These are phyloP conservation scores for Cunninghamia lanceolata DNA, from an alignment of 75 land plant species.

Conservation along the genomic window DNA sequence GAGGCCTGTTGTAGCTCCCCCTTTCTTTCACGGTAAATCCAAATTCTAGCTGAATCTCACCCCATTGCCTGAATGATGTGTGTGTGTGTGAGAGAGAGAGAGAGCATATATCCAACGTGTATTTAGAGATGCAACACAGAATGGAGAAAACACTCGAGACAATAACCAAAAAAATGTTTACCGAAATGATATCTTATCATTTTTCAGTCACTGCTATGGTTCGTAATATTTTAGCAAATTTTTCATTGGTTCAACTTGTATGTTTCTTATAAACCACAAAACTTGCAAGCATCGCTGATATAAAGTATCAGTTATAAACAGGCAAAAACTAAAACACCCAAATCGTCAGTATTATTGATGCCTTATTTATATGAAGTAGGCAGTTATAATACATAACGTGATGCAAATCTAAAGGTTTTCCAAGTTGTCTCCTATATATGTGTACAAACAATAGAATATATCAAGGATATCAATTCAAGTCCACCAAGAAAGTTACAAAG, in stretches of 20 bases:
- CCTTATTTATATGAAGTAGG: not conserved
- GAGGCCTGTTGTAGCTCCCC: not conserved
- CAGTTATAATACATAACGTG: not conserved
- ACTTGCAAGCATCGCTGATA: not conserved
- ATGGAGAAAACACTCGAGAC: not conserved
- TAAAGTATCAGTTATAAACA: not conserved
- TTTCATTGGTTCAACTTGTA: not conserved
- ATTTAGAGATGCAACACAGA: not conserved
- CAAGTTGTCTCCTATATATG: not conserved
- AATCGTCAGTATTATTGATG: not conserved
- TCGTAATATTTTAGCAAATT: not conserved
- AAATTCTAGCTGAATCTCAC: too few species aligned
- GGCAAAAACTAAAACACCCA: not conserved
- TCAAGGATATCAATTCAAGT: not conserved
- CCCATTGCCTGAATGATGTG: not conserved
- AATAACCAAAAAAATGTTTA: not conserved
- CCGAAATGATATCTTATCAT: too few species aligned
- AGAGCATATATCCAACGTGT: not conserved
- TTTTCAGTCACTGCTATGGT: not conserved
- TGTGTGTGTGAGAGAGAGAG: not conserved
- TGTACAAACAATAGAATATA: slow-evolving; percentile 1
- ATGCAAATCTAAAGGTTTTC: not conserved
- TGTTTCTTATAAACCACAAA: not conserved
- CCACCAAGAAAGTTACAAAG: not conserved
- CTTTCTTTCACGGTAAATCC: too few species aligned